Conservation (phyloP, 2,329 filamentous ascomycete species). For the Fonsecaea nubica region DNA sequence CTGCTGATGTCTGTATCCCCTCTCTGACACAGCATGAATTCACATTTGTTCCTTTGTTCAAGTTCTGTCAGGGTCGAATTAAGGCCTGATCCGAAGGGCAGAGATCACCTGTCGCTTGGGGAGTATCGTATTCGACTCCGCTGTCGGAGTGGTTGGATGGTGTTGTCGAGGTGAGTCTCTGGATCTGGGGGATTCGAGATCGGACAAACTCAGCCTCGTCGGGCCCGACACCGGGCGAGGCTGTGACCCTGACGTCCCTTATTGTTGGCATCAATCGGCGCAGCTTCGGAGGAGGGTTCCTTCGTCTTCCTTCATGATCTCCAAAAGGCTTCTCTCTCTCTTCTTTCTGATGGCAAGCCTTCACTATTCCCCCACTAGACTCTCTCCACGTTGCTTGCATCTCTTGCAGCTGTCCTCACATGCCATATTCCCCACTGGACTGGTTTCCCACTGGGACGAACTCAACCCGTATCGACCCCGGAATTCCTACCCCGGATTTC, state of each 20-base stretch:
- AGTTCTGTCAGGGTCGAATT: not conserved
- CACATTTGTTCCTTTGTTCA: not conserved
- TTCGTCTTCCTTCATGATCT: not conserved
- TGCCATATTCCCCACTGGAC: not conserved
- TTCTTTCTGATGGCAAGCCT: too few species aligned
- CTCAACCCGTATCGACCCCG: not conserved
- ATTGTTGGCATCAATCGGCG: not conserved
- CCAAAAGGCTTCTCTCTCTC: not conserved
- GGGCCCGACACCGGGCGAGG: not conserved
- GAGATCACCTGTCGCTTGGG: not conserved
- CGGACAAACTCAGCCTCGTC: not conserved
- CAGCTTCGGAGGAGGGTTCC: not conserved
- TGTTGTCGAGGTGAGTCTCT: not conserved
- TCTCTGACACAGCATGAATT: not conserved
- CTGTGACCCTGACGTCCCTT: not conserved
- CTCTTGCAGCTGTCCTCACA: not conserved
- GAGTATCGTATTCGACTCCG: not conserved
- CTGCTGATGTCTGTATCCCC: not conserved
- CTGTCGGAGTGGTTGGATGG: not conserved
- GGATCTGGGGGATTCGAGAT: not conserved
- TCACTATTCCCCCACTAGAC: too few species aligned
- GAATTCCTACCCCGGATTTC: not conserved
- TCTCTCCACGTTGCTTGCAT: not conserved
- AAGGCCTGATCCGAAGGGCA: not conserved
- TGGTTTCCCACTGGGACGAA: not conserved